Evolutionary conservation across 2,329 filamentous ascomycete genomes (phyloP).

Genomic region (Passalora sequoiae): DNA sequence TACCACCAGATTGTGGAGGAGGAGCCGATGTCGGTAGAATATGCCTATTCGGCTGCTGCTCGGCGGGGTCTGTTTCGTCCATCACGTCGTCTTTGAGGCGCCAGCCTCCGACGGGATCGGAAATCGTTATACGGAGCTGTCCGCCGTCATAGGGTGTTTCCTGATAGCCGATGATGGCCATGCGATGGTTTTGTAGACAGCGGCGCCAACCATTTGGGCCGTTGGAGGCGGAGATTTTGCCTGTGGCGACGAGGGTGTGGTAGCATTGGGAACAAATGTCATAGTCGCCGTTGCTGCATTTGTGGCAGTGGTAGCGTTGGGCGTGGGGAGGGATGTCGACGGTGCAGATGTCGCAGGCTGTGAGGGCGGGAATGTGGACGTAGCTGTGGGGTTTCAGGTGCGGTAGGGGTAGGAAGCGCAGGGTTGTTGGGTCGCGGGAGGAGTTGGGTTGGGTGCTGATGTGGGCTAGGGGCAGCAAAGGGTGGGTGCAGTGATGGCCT

Average conservation of each 20-base stretch:
- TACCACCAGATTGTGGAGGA: conserved; percentile 31
- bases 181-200: conserved; percentile 74
- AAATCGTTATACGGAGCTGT: conserved; percentile 61
- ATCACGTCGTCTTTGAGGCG: conserved; percentile 52
- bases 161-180: conserved; percentile 73
- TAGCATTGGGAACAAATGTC: conserved; percentile 82
- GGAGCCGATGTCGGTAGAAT: neutral
- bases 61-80: too few species aligned
- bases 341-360: conserved; percentile 75
- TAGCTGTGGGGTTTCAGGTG: conserved; percentile 39
- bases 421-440: conserved; percentile 19
- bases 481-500: conserved; percentile 74
- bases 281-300: conserved; percentile 75
- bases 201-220: conserved; percentile 77
- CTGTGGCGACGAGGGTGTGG: conserved; percentile 55
- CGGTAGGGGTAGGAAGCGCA: conserved; percentile 25
- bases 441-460: conserved; percentile 29
- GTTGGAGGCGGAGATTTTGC: conserved; percentile 67
- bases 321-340: conserved; percentile 64
- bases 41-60: too few species aligned
- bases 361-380: conserved; percentile 49
- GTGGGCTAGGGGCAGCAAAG: conserved; percentile 70
- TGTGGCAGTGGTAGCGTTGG: conserved; percentile 73
- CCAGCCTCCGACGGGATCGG: conserved; percentile 72
- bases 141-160: conserved; percentile 56